Conservation (phyloP, 2,329 filamentous ascomycete species). For the Chlorencoelia australis region DNA sequence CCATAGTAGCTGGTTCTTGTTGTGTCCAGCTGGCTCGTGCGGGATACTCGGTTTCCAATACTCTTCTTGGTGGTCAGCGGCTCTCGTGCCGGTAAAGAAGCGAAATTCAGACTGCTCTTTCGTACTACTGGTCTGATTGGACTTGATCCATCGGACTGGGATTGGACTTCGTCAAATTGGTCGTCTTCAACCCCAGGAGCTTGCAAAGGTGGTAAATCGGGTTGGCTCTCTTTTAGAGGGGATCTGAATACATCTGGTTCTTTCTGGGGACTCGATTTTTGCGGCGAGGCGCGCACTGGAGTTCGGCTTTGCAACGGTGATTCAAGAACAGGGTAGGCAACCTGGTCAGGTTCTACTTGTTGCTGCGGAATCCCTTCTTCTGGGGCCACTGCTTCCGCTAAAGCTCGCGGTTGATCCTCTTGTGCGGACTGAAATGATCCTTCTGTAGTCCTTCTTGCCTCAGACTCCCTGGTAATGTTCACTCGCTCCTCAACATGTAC, state of each 20-base stretch:
- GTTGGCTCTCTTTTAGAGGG: constrained; percentile 6
- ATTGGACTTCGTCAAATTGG: constrained; percentile 37
- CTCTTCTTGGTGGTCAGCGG: constrained; percentile 78
- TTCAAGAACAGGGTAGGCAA: constrained; percentile 16
- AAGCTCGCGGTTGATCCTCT: constrained; percentile 33
- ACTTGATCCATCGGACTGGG: constrained; percentile 61
- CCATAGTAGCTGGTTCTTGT: constrained; percentile 65
- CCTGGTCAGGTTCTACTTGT: constrained; percentile 6
- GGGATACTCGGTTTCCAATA: constrained; percentile 60
- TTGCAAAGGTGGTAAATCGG: too few species aligned
- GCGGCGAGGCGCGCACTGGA: constrained; percentile 11
- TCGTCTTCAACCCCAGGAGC: constrained; percentile 21
- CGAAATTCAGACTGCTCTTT: constrained; percentile 93
- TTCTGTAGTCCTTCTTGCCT: constrained; percentile 20
- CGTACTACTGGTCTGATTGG: constrained; percentile 66
- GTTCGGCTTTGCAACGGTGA: constrained; percentile 17
- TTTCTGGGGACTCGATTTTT: constrained; percentile 14
- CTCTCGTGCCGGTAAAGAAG: constrained; percentile 82
- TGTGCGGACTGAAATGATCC: constrained; percentile 34
- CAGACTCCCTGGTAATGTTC: constrained; percentile 14
- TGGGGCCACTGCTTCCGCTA: constrained; percentile 1
- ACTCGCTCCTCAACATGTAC: constrained; percentile 9
- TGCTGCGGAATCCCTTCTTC: too few species aligned
- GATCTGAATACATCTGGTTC: constrained; percentile 5
- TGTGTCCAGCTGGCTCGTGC: constrained; percentile 69